Base-by-base conservation (phyloP, 2,329 filamentous ascomycete species). In the Fusarium sp. region DNA sequence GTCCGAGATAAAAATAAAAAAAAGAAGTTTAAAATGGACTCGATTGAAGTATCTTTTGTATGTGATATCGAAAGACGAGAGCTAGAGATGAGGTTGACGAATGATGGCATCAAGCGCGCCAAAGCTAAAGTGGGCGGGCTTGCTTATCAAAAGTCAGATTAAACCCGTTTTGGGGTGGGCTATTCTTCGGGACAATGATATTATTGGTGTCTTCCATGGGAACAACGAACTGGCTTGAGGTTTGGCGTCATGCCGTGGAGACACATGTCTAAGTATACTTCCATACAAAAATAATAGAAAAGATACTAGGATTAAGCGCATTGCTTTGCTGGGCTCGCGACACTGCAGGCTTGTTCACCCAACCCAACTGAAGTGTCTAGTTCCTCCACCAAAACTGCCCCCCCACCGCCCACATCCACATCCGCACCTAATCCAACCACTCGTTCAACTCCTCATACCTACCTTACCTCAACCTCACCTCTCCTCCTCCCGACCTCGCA, bases 361-460 rank as follows among this genome's bases (percentile, higher is more conserved):
- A 58, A 63, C 70, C 57, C 63, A 69, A 72, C 63, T 58, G 47
- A 61, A 58, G 24, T 38, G 49, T 45, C 44, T 22, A 24, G 55
- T 47, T 51, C 73, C 63, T 75, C 69, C 72, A 70, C 73, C 73
- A 72, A 75, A 70, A 65, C 65, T 68, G 62, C 65, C 74, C 72
- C 51, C 75, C 75, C 73, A 75, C 75, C 75, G 69, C 75, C 70
- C 75, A 77, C 75, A 67, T 75, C 75, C 72, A 73, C 72, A 66
- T 76, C 73, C 69, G 70, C 72, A 51, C 45, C 44, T 52, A 60
- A 60, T 51, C 57, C 57, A 52, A 58, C 56, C 57, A 70, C 70
- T 76, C 66, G 38, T 71, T 64, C 69, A 70, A 74, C 74, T 73
- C 72, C 63, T 73, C 74, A 75, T 72, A 74, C 60, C 65, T 69